Base-by-base conservation (phyloP, 2,329 filamentous ascomycete genomes). In the Myriosclerotinia curreyana region DNA sequence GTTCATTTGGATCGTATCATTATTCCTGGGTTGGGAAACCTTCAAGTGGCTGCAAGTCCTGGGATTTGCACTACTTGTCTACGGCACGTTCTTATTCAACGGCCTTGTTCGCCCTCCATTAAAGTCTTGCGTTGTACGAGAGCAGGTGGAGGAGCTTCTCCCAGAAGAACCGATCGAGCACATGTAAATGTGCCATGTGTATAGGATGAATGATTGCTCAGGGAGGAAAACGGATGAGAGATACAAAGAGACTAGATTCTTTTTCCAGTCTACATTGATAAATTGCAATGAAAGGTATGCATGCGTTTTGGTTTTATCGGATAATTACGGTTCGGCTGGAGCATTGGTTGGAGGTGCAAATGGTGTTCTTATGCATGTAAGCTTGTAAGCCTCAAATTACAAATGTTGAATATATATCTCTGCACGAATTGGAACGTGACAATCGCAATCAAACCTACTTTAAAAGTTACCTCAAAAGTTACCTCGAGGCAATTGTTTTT, bases 21-120 rank as follows among this genome's bases (percentile, higher is more conserved):
- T 99, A 5, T 91, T 90, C 5, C 84, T 99, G 2, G 93, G 93
- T 66, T 99, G 95, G 95, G 95, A 99, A 79, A 88, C 86, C 0
- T 98, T 99, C 84, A 98, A 98, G 79, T 96, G 91, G 89, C 84
- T 99, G 8, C 95, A 99, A 78, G 91, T 99, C 17, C 76, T 86
- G 3, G 95, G 95, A 1, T 99, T 99, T 71, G 90, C 80, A 1
- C 79, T 97, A 69, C 83, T 99, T 44, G 95, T 99, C 17, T 99
- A 97, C 75, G 96, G 95, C 69, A 99, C 94, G 2, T 97, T 96
- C 77, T 76, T 98, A 50, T 98, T 98, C 81, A 98, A 98, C 77
- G 92, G 96, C 67, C 86, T 99, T 65, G 84, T 98, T n/a, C 81
- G 86, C 66, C 91, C 92, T 28, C 95, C 95, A 0, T 79, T 96